Evolutionary conservation across 2,329 filamentous ascomycete species (phyloP).

Genomic region (Orbilia oligospora): DNA sequence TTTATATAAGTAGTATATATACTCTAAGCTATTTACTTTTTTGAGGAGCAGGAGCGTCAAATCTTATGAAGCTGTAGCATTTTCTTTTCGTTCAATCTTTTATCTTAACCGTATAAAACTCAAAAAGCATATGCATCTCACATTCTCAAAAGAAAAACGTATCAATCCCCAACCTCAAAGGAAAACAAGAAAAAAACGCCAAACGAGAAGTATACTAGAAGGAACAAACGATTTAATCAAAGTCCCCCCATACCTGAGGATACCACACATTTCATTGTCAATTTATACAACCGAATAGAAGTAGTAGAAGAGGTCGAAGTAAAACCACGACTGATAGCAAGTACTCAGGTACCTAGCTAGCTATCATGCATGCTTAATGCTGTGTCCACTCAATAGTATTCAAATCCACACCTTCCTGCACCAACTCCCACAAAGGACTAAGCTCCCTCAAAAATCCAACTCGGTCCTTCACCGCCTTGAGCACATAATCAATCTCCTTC

Average conservation of each 20-base stretch:
- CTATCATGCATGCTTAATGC: conserved; percentile 73
- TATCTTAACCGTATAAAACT: neutral
- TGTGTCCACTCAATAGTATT: conserved; percentile 99
- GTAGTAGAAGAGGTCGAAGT: conserved; percentile 11
- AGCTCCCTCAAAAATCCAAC: conserved; percentile 94
- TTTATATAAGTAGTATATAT: conserved; percentile 3
- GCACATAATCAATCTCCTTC: conserved; percentile 94
- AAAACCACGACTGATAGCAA: neutral
- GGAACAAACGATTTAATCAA: neutral
- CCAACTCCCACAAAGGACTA: conserved; percentile 95
- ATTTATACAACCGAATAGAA: conserved; percentile 47
- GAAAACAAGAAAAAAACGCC: neutral
- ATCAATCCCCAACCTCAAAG: neutral
- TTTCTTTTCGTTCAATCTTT: neutral
- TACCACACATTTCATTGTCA: conserved; percentile 20
- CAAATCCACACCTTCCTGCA: conserved; percentile 95
- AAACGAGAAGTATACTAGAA: neutral
- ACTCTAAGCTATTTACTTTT: conserved; percentile 4
- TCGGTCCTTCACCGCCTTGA: conserved; percentile 91
- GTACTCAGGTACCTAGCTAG: no score
- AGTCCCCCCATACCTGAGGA: neutral
- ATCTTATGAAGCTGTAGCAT: neutral
- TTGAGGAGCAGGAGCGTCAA: no score
- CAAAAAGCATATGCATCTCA: no score
- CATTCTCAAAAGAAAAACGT: neutral